Conservation (phyloP, 2,329 filamentous ascomycete genomes). For the Colletotrichum orbiculare region DNA sequence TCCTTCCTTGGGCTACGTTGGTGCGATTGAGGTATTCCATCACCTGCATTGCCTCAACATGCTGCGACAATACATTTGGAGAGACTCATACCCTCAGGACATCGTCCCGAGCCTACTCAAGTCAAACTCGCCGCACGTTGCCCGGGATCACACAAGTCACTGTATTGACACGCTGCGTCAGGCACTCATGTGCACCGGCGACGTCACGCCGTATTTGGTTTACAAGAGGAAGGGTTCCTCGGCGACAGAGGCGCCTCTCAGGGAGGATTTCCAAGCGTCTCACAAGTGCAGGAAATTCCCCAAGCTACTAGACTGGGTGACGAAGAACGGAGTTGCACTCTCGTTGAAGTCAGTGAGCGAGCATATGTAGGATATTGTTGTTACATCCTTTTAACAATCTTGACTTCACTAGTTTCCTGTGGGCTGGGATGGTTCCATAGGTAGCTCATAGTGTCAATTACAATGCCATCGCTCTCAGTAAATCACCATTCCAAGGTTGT, state of each 20-base stretch:
- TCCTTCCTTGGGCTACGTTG: constrained; percentile 8
- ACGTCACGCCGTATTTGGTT: constrained; percentile 12
- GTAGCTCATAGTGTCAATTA: no score
- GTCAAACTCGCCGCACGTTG: constrained; percentile 5
- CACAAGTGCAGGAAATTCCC: constrained; percentile 16
- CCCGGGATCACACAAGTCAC: constrained; percentile 5
- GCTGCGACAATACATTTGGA: constrained; percentile 15
- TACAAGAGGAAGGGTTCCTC: neutral
- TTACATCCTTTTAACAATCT: no score
- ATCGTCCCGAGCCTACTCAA: constrained; percentile 5
- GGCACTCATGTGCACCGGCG: constrained; percentile 10
- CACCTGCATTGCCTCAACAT: constrained; percentile 17
- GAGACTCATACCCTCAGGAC: constrained; percentile 12
- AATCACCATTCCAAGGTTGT: no score
- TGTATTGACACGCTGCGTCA: constrained; percentile 16
- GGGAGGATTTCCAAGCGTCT: constrained; percentile 12
- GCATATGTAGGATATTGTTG: no score
- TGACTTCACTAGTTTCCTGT: no score
- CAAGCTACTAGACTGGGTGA: constrained; percentile 9
- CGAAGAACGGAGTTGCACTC: neutral
- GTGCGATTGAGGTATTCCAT: constrained; percentile 11
- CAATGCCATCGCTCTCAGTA: no score
- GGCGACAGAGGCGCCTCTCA: neutral
- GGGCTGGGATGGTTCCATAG: no score
- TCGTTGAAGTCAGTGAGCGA: no score